These are phyloP conservation scores for Nannizziopsis barbatae DNA, from an alignment of 2,329 filamentous ascomycete species.

Conservation along the genomic window DNA sequence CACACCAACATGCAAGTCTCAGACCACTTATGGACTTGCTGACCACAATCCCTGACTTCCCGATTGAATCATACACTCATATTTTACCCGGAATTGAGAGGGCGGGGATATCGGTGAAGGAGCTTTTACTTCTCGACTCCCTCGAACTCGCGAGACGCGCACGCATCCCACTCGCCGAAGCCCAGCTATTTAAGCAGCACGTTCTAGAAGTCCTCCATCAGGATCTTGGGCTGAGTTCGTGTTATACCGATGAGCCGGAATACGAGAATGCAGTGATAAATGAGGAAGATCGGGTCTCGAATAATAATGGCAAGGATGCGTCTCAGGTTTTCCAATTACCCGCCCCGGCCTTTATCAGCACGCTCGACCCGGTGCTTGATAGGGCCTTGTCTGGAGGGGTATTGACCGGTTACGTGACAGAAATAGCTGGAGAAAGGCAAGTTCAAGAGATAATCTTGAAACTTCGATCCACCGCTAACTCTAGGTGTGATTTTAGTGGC, in stretches of 20 bases:
- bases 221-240: constrained; percentile 41
- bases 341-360: constrained; percentile 55
- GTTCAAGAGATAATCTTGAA: not conserved
- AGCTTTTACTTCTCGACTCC: constrained; percentile 74
- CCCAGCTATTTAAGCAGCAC: constrained; percentile 60
- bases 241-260: constrained; percentile 10
- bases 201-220: constrained; percentile 56
- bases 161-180: constrained; percentile 65
- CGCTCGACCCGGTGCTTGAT: constrained; percentile 65
- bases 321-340: not conserved
- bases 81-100: constrained; percentile 71
- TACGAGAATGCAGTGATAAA: constrained; percentile 1
- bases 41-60: constrained; percentile 69
- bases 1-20: constrained; percentile 2
- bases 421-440: constrained; percentile 78
- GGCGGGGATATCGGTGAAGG: constrained; percentile 63
- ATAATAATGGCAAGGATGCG: not conserved
- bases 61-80: constrained; percentile 56
- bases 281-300: not conserved
- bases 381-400: constrained; percentile 63
- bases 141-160: constrained; percentile 78
- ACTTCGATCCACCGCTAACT: not conserved
- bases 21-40: constrained; percentile 53
- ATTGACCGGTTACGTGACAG: constrained; percentile 68
- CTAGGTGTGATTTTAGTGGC: constrained; percentile 45